These are phyloP conservation scores for Aspergillus taichungensis DNA, from an alignment of 495 filamentous ascomycete genomes.

Conservation along the genomic window DNA sequence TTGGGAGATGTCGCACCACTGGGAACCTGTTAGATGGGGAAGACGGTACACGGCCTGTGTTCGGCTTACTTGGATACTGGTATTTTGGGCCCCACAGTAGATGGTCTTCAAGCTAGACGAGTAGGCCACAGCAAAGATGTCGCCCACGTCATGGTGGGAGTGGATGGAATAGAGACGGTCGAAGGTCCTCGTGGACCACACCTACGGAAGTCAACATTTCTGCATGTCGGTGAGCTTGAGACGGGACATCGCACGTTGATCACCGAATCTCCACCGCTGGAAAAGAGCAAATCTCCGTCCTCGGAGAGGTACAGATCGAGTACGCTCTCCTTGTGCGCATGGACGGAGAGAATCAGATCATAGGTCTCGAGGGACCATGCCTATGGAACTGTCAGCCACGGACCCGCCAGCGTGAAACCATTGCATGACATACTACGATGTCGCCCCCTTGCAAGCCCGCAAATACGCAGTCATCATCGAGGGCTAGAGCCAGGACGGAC, in stretches of 20 bases:
- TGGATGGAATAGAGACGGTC: conserved; percentile 79
- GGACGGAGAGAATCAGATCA: conserved; percentile 62
- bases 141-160: conserved; percentile 88
- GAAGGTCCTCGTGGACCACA: conserved; percentile 57
- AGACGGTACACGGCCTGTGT: not conserved
- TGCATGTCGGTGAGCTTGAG: no score
- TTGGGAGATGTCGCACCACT: conserved; percentile 57
- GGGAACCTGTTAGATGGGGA: conserved; percentile 4
- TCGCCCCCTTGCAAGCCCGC: conserved; percentile 89
- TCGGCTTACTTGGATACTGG: conserved; percentile 65
- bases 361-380: conserved; percentile 84
- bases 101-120: conserved; percentile 68
- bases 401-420: not conserved
- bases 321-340: conserved; percentile 84
- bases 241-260: conserved; percentile 56
- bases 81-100: conserved; percentile 92
- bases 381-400: conserved; percentile 21
- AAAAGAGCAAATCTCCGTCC: conserved; percentile 72
- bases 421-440: conserved; percentile 52
- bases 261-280: conserved; percentile 86
- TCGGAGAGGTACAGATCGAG: conserved; percentile 72
- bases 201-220: conserved; percentile 33
- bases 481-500: conserved; percentile 38
- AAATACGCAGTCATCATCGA: conserved; percentile 44
- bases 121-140: conserved; percentile 88